phyloP scores from a whole-genome alignment of 2,329 filamentous ascomycete genomes.

The Phyllosticta ampelicida region DNA sequence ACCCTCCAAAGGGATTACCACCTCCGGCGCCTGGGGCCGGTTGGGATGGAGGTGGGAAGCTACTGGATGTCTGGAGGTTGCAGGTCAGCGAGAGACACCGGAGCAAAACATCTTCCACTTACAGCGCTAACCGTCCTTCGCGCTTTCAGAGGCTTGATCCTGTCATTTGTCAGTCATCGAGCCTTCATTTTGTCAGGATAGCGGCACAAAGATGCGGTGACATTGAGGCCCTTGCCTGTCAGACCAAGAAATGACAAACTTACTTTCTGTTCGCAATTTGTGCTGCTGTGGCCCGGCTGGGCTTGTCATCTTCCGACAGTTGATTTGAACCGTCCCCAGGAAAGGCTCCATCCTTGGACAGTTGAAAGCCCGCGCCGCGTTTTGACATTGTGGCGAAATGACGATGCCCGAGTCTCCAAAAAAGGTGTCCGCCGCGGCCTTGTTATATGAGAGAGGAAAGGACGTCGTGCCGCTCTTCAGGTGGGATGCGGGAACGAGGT shows the following conservation, averaged over 20 bases:
- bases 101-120: background rate
- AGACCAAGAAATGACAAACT: conserved; percentile 27
- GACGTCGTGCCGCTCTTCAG: background rate
- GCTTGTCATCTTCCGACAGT: conserved; percentile 34
- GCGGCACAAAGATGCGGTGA: background rate
- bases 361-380: conserved; percentile 28
- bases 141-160: conserved; percentile 9
- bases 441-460: background rate
- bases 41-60: conserved; percentile 3
- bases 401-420: background rate
- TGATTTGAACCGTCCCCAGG: conserved; percentile 19
- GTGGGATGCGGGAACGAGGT: too few relatives aligned
- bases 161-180: background rate
- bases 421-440: background rate
- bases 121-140: conserved; percentile 4
- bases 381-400: conserved; percentile 26
- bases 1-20: background rate
- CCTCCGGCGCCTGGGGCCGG: background rate
- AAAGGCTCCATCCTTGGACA: conserved; percentile 21
- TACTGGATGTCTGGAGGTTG: background rate
- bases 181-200: background rate
- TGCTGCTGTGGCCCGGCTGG: conserved; percentile 42
- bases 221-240: background rate
- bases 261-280: conserved; percentile 46
- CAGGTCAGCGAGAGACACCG: background rate